Base-by-base conservation (phyloP, 2,329 filamentous ascomycete genomes). In the Scytalidium lignicola region DNA sequence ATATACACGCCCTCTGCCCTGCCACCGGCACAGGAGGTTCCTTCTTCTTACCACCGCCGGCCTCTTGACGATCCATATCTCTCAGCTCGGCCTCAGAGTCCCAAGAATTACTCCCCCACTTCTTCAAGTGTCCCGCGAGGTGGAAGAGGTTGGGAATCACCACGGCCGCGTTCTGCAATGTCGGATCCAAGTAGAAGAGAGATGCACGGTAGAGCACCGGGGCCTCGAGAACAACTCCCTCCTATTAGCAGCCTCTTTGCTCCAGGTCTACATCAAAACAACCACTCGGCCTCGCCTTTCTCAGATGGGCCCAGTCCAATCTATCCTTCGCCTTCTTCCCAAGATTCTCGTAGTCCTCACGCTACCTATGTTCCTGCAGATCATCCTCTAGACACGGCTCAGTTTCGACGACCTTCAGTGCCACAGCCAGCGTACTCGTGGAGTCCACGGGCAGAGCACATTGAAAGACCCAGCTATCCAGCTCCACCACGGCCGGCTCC, bases 241-340 rank as follows among this genome's bases (percentile, higher is more conserved):
- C 57, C 64, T 13, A 46, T 66, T 40, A 66, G 60, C 46, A 65
- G 62, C 50, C 43, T 66, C 7, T 63, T 65, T 58, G 59, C 51
- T 15, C 55, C 60, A 20, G 42, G 55, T 42, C 29, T 54, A 46
- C 53, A 54, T 41, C 56, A 48, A 47, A 50, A 23, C 29, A 51
- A 54, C 40, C 55, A 58, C 20, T 49, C 55, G 42, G 56, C 55
- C 32, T 60, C 62, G n/a, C 55, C 62, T 26, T 64, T 60, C 49
- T 60, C 59, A 17, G 62, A 65, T 29, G 51, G 54, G 8, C 58
- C 56, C 19, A 65, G 61, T 42, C 62, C 64, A 10, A 43, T 54
- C n/a, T 65, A 63, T 23, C 54, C 58, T 44, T 29, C 59, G 3
- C 26, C 45, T 9, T 62, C 62, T 40, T 55, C 60, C 41, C 56